A percentile compares a stretch with the other conserved stretches of the same genome.
Evolutionary conservation across 257 asterid genomes (phyloP).

Genomic region (Mitragyna speciosa): DNA sequence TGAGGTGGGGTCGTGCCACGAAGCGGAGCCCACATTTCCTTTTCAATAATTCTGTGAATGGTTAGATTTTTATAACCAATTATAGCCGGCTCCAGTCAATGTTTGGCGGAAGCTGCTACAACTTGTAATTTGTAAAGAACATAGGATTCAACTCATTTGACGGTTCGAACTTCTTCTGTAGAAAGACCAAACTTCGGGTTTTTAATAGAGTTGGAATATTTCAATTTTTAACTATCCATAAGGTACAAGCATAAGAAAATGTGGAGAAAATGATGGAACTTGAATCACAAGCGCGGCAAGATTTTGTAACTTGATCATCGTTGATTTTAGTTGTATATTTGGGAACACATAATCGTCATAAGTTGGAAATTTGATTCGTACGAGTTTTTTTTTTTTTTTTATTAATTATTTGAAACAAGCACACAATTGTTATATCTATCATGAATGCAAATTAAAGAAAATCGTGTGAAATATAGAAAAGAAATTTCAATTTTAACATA

Average conservation of each 20-base stretch:
- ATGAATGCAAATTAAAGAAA: not conserved
- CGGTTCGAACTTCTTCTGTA: not conserved
- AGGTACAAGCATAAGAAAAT: not conserved
- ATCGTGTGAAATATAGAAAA: not conserved
- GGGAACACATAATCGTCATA: not conserved
- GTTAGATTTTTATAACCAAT: not conserved
- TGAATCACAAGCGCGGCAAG: not conserved
- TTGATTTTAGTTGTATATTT: not conserved
- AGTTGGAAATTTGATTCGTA: not conserved
- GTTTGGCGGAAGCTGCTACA: not conserved
- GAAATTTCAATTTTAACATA: not conserved
- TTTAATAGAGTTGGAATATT: not conserved
- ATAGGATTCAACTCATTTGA: constrained; percentile 7
- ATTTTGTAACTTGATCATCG: not conserved
- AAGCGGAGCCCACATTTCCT: not conserved
- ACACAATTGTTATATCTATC: not conserved
- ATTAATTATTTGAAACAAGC: not conserved
- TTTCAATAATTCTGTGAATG: not conserved
- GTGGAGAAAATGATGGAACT: constrained; percentile 4
- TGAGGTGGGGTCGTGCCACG: not conserved
- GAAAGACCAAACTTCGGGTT: not conserved
- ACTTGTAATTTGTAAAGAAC: not conserved
- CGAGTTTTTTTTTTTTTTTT: no score
- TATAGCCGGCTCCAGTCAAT: not conserved
- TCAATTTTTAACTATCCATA: not conserved